Base-by-base conservation (phyloP, 2,329 filamentous ascomycete genomes). In the Proliferodiscus dingleyae region DNA sequence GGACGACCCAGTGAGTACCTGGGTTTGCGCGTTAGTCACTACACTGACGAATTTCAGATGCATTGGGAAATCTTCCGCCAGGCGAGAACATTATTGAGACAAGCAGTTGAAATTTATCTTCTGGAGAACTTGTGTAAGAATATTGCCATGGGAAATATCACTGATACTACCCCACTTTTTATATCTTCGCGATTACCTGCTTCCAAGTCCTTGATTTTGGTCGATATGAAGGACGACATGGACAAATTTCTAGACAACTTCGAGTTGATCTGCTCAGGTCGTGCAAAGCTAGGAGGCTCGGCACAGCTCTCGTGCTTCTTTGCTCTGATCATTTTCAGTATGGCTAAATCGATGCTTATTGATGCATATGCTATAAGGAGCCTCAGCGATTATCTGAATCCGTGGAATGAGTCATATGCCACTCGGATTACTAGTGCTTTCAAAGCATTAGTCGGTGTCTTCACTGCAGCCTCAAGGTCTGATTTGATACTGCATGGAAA, bases 61-160 rank as follows among this genome's bases (percentile, higher is more conserved):
- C 38, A 45, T 3, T 57, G 53, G 51, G 50, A 57, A 3, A 32
- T 57, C 23, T 57, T 49, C 34, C 29, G 16, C 2, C 43, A 55
- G 34, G 41, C 51, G 18, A 55, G 49, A 37, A 19, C 32, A 15
- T 33, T 57, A 5, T 43, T 57, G 3, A 49, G 55, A n/a, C 55
- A 57, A 46, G 45, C 55, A 5, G 51, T 55, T 7, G 55, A 57
- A 24, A 32, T 57, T 9, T 54, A 57, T 24, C 43, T 57, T 5
- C 43, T 57, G 2, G 55, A 57, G 28, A 45, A 50, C 21, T 46
- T 57, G 19, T 55, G 55, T 21, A n/a, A 28, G 24, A 46, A 51
- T 19, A 57, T 57, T 16, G 51, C 51, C 6, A 41, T 45, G 8
- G 53, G 53, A 1, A 37, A 50, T 9, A 21, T 57, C 28, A 36